Conservation (phyloP, 1,139 yeast species). For the Lizanozyma gosingica region DNA sequence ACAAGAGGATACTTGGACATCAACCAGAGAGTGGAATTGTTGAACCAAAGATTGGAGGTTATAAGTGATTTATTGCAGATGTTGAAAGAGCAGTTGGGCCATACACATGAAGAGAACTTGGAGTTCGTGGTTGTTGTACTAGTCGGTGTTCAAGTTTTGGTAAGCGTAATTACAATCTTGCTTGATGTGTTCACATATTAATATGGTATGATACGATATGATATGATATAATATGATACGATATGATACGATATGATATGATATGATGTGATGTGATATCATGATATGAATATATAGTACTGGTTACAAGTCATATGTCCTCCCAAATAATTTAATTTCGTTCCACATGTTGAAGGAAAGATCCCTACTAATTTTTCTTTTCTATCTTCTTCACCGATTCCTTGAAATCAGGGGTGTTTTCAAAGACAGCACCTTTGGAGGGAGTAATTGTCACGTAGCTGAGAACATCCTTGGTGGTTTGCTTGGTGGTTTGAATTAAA, state of each 20-base stretch:
- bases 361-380: constrained; percentile 1
- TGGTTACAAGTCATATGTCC: too few relatives aligned
- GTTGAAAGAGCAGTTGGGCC: constrained; percentile 95
- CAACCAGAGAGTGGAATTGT: constrained; percentile 79
- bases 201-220: too few relatives aligned
- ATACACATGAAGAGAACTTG: constrained; percentile 81
- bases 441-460: background rate
- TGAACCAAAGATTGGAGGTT: constrained; percentile 88
- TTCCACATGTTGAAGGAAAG: too few relatives aligned
- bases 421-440: constrained; percentile 19
- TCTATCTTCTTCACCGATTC: constrained; percentile 26
- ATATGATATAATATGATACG: too few relatives aligned
- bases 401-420: constrained; percentile 34
- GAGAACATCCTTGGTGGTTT: background rate
- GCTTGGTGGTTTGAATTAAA: background rate
- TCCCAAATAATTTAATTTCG: too few relatives aligned
- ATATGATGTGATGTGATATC: too few relatives aligned
- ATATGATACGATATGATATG: too few relatives aligned
- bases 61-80: constrained; percentile 87
- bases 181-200: constrained; percentile 30
- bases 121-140: constrained; percentile 90
- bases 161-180: constrained; percentile 66
- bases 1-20: constrained; percentile 91
- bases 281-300: too few relatives aligned
- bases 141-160: constrained; percentile 86